Evolutionary conservation across 805 yeast species (phyloP).

Genomic region (Lipomyces kockii): DNA sequence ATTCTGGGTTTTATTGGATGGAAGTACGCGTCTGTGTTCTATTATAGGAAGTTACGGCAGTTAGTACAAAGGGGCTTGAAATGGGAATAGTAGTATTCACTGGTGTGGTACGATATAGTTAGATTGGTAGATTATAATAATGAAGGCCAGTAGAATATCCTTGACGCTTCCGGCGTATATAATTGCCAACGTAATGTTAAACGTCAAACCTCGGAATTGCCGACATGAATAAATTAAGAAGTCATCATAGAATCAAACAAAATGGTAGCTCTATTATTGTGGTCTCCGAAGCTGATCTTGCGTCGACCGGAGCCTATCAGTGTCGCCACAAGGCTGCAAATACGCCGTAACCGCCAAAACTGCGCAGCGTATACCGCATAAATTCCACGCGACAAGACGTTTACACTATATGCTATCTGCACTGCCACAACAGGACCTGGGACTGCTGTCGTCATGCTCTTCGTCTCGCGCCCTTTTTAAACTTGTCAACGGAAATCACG

Average conservation of each 20-base stretch:
- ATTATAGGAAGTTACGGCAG: constrained; percentile 23
- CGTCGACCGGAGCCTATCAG: background rate
- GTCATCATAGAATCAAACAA: background rate
- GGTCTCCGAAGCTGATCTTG: too few species aligned
- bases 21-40: constrained; percentile 25
- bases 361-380: background rate
- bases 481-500: background rate
- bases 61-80: constrained; percentile 1
- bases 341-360: background rate
- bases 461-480: background rate
- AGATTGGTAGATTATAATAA: background rate
- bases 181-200: background rate
- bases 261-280: background rate
- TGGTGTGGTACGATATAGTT: background rate
- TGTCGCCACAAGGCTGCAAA: background rate
- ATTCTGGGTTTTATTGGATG: constrained; percentile 30
- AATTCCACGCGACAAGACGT: background rate
- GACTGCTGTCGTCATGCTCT: background rate
- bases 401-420: background rate
- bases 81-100: background rate
- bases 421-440: background rate
- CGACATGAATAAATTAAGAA: background rate
- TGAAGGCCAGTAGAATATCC: background rate
- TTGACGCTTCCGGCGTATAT: background rate
- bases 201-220: background rate